Base-by-base conservation (phyloP, 225 moss, liverwort and hornwort genomes). In the Ulota crispa region DNA sequence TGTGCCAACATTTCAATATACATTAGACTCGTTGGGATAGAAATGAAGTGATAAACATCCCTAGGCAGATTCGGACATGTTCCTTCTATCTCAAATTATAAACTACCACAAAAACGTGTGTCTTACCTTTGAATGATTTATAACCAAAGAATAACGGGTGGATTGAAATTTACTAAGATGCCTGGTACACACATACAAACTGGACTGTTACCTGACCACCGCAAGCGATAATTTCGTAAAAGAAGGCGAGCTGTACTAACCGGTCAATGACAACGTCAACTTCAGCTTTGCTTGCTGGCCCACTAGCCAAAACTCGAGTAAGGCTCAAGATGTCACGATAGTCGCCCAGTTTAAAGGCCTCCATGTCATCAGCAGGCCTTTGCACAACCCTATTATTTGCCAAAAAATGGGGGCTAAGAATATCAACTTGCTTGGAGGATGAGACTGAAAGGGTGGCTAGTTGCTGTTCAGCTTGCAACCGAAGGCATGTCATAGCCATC, bases 401-500 rank as follows among this genome's bases (percentile, higher is more conserved):
- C 73, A 70, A 79, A 56, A 78, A 68, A 50, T 80, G 53, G 27
- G 88, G 80, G 70, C 43, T 79, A 50, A 82, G 36, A n/a, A 81
- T 72, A 74, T 89, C 91, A 59, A 80, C 67, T 78, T 78, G 63
- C 83, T 79, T 87, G 37, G 96, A 95, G 59, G 94, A 94, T 68
- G 99, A 94, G 53, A 91, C 91, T 80, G 99, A 85, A 68, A 92
- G 76, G 78, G 80, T 91, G 47, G 65, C 82, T 71, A 93, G 76
- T 83, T 96, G 94, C 59, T 88, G 89, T 70, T 87, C 87, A 82
- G 96, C 96, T 85, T 99, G 93, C 85, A 99, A 89, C 83, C 96
- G 89, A 76, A 99, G 94, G 82, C 99, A 99, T 32, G 96, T 99
- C 82, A 94, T 94, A 70, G 94, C 99, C 96, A 95, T 99, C 24